A percentile compares a stretch with the other conserved stretches of the same genome.
phyloP scores from a whole-genome alignment of 768 basidiomycete genomes.

The Pisolithus microcarpus region DNA sequence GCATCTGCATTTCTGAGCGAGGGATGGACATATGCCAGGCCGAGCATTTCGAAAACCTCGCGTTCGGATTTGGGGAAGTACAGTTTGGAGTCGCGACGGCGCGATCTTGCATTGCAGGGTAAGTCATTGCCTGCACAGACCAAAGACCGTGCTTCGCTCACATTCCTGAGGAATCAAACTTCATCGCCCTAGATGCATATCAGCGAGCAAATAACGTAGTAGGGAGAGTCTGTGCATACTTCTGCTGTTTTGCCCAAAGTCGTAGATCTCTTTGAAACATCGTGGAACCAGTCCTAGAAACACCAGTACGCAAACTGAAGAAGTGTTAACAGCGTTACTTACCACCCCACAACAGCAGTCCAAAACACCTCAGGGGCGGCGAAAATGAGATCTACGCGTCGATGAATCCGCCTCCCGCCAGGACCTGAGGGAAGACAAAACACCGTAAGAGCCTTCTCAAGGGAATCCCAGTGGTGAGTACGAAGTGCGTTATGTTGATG shows the following conservation, averaged over 20 bases:
- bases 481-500: constrained; percentile 47
- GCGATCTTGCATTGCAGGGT: constrained; percentile 37
- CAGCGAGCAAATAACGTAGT: constrained; percentile 1
- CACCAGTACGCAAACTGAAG: neutral
- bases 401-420: constrained; percentile 37
- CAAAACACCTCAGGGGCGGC: constrained; percentile 72
- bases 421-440: constrained; percentile 51
- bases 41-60: constrained; percentile 67
- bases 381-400: constrained; percentile 82
- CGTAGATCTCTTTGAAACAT: constrained; percentile 87
- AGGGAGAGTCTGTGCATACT: constrained; percentile 29
- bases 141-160: constrained; percentile 26
- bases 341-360: constrained; percentile 89
- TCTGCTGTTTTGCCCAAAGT: constrained; percentile 58
- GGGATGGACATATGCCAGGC: constrained; percentile 66
- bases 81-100: constrained; percentile 54
- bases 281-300: constrained; percentile 71
- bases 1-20: constrained; percentile 64
- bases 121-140: neutral
- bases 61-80: constrained; percentile 58
- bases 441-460: constrained; percentile 81
- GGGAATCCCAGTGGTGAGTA: constrained; percentile 64
- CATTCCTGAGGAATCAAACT: constrained; percentile 82
- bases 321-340: constrained; percentile 6
- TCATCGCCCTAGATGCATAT: constrained; percentile 50